Evolutionary conservation across 768 basidiomycete species (phyloP).

Genomic region (Kwoniella bestiolae): DNA sequence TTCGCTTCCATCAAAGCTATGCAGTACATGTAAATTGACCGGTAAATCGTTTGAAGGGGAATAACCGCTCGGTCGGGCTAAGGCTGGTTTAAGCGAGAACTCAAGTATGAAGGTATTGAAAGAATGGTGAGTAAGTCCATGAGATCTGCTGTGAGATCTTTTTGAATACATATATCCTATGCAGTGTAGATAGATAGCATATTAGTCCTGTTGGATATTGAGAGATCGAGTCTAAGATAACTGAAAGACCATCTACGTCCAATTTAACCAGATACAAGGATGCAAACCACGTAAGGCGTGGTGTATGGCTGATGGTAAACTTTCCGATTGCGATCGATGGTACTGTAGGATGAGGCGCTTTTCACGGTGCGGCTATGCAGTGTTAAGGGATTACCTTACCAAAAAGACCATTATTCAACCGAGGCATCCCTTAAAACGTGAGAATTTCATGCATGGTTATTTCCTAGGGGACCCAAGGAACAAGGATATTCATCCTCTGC

Average conservation of each 20-base stretch:
- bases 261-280: not conserved
- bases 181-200: too few species aligned
- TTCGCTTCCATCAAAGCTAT: not conserved
- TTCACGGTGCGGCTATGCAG: not conserved
- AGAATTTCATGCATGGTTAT: not conserved
- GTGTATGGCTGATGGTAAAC: not conserved
- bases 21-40: too few species aligned
- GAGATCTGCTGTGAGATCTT: too few species aligned
- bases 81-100: not conserved
- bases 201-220: not conserved
- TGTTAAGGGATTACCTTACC: not conserved
- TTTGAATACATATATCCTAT: too few species aligned
- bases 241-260: not conserved
- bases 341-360: too few species aligned
- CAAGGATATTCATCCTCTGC: not conserved
- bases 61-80: not conserved
- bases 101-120: not conserved
- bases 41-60: not conserved
- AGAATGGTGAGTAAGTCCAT: too few species aligned
- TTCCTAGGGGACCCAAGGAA: not conserved
- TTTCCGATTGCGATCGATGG: conserved; percentile 1
- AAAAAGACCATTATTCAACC: not conserved
- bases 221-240: conserved; percentile 17
- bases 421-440: conserved; percentile 3
- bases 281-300: not conserved